Evolutionary conservation across 495 filamentous ascomycete species (phyloP).

Genomic region (Aeminium ludgeri): DNA sequence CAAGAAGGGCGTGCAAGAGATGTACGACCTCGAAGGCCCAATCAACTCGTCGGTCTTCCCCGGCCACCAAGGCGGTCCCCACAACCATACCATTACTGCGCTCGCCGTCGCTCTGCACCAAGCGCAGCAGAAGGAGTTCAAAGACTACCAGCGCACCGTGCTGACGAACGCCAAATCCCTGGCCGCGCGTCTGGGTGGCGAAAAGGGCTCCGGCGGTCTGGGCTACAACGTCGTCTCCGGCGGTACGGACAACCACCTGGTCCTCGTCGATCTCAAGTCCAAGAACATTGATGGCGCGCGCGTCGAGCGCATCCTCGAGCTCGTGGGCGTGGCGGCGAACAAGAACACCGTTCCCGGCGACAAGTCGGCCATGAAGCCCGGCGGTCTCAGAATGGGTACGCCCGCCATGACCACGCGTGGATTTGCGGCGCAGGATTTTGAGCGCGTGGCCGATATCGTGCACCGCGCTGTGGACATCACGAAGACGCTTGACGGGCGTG

Average conservation of each 20-base stretch:
- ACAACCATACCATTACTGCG: slow-evolving; percentile 99
- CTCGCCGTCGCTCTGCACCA: slow-evolving; percentile 94
- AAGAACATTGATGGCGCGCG: slow-evolving; percentile 78
- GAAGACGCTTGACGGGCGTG: slow-evolving; percentile 63
- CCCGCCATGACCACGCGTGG: slow-evolving; percentile 97
- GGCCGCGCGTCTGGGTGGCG: slow-evolving; percentile 41
- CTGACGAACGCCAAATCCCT: slow-evolving; percentile 84
- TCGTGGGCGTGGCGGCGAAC: slow-evolving; percentile 97
- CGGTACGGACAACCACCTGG: slow-evolving; percentile 97
- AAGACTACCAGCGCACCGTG: slow-evolving; percentile 85
- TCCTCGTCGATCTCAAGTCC: slow-evolving; percentile 76
- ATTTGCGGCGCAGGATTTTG: slow-evolving; percentile 74
- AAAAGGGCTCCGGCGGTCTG: slow-evolving; percentile 44
- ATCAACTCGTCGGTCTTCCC: slow-evolving; percentile 99
- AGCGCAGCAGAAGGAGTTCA: slow-evolving; percentile 83
- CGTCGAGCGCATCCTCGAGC: slow-evolving; percentile 90
- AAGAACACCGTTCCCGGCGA: slow-evolving; percentile 98
- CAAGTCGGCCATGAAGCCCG: slow-evolving; percentile 89
- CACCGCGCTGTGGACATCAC: slow-evolving; percentile 78
- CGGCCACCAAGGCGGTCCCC: slow-evolving; percentile 95
- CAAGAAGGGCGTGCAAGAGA: slow-evolving; percentile 78
- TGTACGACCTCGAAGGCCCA: slow-evolving; percentile 83
- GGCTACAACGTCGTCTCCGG: slow-evolving; percentile 88
- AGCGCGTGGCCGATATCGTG: slow-evolving; percentile 81
- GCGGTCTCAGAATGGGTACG: slow-evolving; percentile 86